Evolutionary conservation across 2,329 filamentous ascomycete species (phyloP), one percentile per base, ranked within the genome.

Genomic region (Drechmeria coniospora): DNA sequence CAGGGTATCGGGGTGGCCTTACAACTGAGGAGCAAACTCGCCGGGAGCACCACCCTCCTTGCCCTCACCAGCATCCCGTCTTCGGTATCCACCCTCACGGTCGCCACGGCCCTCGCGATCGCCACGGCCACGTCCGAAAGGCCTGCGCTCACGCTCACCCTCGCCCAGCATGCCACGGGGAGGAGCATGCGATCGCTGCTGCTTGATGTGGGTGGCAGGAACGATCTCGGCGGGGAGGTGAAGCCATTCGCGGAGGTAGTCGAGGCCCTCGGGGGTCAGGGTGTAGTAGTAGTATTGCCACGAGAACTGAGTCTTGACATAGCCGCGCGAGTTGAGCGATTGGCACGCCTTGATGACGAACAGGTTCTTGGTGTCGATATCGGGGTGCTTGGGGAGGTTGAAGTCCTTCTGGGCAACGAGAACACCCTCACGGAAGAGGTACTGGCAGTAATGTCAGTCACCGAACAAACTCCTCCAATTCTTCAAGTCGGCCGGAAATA

Each of bases 211-310:
- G 54, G 90, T 98, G 54, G 92, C 84, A 50, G 90, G 90, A 47
- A 98, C 90, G 57, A 98, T 94, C 77, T 98, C 90, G 59, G 90
- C 86, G 54, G 90, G 90, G 52, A 98, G 80, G 69, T 98, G 90
- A 51, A 98, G 86, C 90, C 90, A 98, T 74, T 98, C 90, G 59
- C 90, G 87, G 62, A 98, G 86, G 76, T 98, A 98, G 72, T 95
- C 87, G 61, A 98, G 87, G 68, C 90, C 90, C 74, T 95, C 86
- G 56, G 86, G 82, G 61, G 87, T 94, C 65, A 98, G 79, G 65
- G 90, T 94, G 79, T 98, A 98, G 81, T 98, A 98, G 79, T 95
- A 93, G 75, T 86, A 93, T 68, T 93, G 84, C 84, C 84, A 93
- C 46, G 84, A 93, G 80, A 98, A 98, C 66, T 92, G 90, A 51